Conservation (phyloP, 2,329 filamentous ascomycete species). For the Monilinia fructigena region DNA sequence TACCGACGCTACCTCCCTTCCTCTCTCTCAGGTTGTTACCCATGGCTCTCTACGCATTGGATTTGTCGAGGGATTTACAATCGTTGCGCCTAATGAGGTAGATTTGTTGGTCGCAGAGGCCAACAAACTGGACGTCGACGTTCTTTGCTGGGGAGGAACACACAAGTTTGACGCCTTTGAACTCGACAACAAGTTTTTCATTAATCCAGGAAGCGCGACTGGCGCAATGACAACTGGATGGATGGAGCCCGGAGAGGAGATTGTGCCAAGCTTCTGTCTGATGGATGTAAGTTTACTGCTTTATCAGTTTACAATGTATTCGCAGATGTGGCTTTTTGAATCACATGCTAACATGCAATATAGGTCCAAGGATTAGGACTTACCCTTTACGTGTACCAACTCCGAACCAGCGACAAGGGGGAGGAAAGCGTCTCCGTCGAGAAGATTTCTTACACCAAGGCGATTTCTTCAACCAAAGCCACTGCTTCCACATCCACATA, state of each 20-base stretch:
- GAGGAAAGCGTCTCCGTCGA: conserved; percentile 79
- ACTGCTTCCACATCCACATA: conserved; percentile 25
- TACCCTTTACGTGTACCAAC: conserved; percentile 90
- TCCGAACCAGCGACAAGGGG: conserved; percentile 74
- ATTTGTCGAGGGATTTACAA: conserved; percentile 66
- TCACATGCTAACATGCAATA: neutral
- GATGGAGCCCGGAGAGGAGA: conserved; percentile 62
- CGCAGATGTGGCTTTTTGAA: neutral
- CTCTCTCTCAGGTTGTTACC: conserved; percentile 63
- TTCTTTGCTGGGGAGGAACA: conserved; percentile 67
- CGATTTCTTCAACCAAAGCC: conserved; percentile 42
- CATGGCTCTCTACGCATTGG: conserved; percentile 65
- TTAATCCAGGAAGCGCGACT: conserved; percentile 66
- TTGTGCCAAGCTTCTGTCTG: conserved; percentile 87
- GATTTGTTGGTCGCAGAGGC: conserved; percentile 66
- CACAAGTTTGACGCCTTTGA: conserved; percentile 69
- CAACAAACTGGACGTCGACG: conserved; percentile 66
- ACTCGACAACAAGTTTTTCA: conserved; percentile 73
- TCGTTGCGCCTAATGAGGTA: conserved; percentile 62
- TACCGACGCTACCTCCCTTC: conserved; percentile 64
- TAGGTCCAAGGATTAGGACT: conserved; percentile 95
- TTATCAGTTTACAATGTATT: neutral
- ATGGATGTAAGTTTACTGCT: conserved; percentile 77
- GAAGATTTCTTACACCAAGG: conserved; percentile 84
- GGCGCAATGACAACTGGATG: conserved; percentile 61